Conservation (phyloP, 2,329 filamentous ascomycete species). For the Cordyceps cateniannulata region DNA sequence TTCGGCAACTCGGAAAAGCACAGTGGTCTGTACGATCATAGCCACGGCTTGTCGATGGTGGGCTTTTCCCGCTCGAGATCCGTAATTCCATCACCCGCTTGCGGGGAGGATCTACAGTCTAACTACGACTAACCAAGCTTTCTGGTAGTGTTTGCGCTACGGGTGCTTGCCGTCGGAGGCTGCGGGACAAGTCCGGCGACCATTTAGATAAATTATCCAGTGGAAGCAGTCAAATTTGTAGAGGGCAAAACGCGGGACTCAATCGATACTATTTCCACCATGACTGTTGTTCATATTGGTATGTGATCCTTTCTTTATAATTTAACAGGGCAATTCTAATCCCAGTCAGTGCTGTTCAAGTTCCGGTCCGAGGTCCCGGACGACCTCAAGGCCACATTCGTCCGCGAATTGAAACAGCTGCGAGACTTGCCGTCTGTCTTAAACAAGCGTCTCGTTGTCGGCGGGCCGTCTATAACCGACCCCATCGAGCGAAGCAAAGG, state of each 20-base stretch:
- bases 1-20: background rate
- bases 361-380: constrained; percentile 35
- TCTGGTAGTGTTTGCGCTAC: background rate
- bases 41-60: background rate
- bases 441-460: constrained; percentile 41
- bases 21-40: background rate
- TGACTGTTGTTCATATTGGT: constrained; percentile 31
- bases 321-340: constrained; percentile 7
- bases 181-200: background rate
- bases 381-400: constrained; percentile 38
- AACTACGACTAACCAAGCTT: no score
- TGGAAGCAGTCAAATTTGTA: background rate
- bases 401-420: constrained; percentile 41
- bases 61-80: background rate
- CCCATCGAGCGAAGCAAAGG: constrained; percentile 47
- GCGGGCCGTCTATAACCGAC: constrained; percentile 45
- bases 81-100: background rate
- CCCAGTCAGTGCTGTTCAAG: constrained; percentile 41
- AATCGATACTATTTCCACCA: constrained; percentile 10
- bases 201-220: background rate
- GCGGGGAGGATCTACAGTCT: background rate
- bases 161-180: background rate
- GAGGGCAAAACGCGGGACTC: background rate
- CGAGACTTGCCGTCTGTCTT: constrained; percentile 42
- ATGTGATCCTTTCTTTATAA: no score